A percentile compares a stretch with the other conserved stretches of the same genome.
These are phyloP conservation scores for Cornus controversa DNA, from an alignment of 148 eudicot genomes.

Conservation along the genomic window DNA sequence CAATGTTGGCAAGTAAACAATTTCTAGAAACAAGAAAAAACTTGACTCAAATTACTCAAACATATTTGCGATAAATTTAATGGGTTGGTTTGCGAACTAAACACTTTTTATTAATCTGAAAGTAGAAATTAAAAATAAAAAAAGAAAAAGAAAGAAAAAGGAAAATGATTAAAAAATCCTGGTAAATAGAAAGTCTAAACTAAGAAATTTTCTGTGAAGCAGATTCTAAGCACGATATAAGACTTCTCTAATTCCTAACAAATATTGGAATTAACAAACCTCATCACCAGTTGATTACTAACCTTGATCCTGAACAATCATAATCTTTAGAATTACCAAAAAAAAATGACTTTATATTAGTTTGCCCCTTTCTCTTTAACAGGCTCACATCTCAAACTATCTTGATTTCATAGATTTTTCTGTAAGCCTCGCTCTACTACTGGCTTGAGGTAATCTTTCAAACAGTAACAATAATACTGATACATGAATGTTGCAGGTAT, in stretches of 20 bases:
- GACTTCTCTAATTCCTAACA: neutral
- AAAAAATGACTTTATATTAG: neutral
- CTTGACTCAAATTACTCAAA: neutral
- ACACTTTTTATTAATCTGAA: neutral
- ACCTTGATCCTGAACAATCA: neutral
- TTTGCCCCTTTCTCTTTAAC: neutral
- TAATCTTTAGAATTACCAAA: neutral
- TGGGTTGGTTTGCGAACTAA: neutral
- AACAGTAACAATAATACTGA: neutral
- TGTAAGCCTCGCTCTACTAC: neutral
- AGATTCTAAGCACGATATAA: neutral
- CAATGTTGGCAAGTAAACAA: too few relatives aligned
- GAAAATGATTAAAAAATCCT: too few relatives aligned
- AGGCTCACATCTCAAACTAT: neutral
- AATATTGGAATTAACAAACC: neutral
- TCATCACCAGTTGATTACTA: neutral
- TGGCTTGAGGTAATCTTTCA: neutral
- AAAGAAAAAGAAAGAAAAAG: too few relatives aligned
- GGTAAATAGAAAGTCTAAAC: neutral
- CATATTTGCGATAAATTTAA: neutral
- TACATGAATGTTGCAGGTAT: conserved; percentile 36
- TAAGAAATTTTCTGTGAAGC: neutral
- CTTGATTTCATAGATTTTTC: neutral
- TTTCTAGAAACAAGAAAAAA: neutral
- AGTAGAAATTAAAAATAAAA: neutral